These are phyloP conservation scores for Auxenochlorella pyrenoidosa DNA, from an alignment of 139 green algal genomes.

Conservation along the genomic window DNA sequence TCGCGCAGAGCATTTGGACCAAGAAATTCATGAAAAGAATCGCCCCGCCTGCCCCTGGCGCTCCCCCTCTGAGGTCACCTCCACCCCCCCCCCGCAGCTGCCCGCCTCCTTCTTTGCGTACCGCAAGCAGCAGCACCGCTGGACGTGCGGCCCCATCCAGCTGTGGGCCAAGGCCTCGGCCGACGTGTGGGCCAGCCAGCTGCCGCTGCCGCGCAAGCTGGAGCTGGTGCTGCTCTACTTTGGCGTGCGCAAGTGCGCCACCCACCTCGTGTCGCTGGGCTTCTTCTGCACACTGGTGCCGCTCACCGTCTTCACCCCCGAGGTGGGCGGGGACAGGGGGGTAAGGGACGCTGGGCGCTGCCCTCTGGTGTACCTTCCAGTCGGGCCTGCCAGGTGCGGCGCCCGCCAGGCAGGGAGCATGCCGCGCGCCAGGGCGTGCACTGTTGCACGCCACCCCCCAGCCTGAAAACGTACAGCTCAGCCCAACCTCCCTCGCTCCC, in stretches of 20 bases:
- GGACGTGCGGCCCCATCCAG: constrained; percentile 87
- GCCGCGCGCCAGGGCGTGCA: no score
- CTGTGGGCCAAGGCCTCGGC: constrained; percentile 69
- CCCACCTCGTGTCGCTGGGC: constrained; percentile 82
- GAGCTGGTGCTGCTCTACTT: constrained; percentile 88
- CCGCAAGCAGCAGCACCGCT: constrained; percentile 98
- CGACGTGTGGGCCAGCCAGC: constrained; percentile 71
- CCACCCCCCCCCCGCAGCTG: constrained; percentile 71
- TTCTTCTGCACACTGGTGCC: constrained; percentile 90
- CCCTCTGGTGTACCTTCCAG: no score
- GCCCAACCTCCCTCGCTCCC: not conserved
- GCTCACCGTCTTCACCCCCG: constrained; percentile 72
- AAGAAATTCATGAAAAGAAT: no score
- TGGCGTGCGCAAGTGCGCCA: constrained; percentile 78
- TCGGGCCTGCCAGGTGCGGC: no score
- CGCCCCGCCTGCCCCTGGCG: not conserved
- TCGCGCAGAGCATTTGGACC: no score
- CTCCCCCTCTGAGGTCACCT: not conserved
- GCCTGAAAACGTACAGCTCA: no score
- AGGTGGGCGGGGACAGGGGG: constrained; percentile 38
- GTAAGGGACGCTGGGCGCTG: no score
- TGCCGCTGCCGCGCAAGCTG: constrained; percentile 61
- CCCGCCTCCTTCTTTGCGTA: constrained; percentile 93
- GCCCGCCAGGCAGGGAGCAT: no score
- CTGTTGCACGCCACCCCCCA: no score